Evolutionary conservation across 805 yeast species (phyloP).

Genomic region (Candida broadrunensis): DNA sequence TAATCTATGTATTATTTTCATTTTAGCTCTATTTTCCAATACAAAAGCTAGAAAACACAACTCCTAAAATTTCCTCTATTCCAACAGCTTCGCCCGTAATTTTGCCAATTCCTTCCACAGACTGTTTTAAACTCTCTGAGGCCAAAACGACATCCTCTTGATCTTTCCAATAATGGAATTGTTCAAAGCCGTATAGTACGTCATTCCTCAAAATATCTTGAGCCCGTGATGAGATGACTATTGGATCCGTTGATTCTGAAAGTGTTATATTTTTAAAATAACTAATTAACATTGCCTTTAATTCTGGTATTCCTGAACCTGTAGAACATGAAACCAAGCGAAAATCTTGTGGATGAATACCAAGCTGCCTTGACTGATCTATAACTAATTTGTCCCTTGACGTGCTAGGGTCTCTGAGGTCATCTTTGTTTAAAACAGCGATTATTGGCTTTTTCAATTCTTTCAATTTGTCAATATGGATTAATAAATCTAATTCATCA

Average conservation of each 20-base stretch:
- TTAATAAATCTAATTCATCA: slow-evolving; percentile 32
- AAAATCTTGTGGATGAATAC: slow-evolving; percentile 12
- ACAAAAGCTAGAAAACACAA: slow-evolving; percentile 88
- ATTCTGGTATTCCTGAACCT: slow-evolving; percentile 50
- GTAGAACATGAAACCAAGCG: slow-evolving; percentile 57
- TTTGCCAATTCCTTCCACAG: slow-evolving; percentile 86
- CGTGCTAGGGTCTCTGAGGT: slow-evolving; percentile 29
- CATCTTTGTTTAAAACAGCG: slow-evolving; percentile 60
- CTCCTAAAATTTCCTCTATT: slow-evolving; percentile 86
- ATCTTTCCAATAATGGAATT: slow-evolving; percentile 49
- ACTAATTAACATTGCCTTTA: slow-evolving; percentile 41
- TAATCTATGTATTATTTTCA: slow-evolving; percentile 3
- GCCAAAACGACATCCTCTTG: slow-evolving; percentile 76
- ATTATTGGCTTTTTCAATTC: slow-evolving; percentile 29
- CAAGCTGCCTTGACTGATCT: slow-evolving; percentile 8
- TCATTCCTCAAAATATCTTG: slow-evolving; percentile 73
- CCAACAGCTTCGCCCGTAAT: slow-evolving; percentile 90
- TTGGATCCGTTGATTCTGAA: slow-evolving; percentile 57
- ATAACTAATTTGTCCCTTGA: slow-evolving; percentile 12
- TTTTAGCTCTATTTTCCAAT: slow-evolving; percentile 67
- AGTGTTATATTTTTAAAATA: slow-evolving; percentile 49
- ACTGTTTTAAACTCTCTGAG: slow-evolving; percentile 65
- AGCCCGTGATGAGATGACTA: slow-evolving; percentile 71
- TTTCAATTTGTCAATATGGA: slow-evolving; percentile 33
- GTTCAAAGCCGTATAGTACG: slow-evolving; percentile 70